Evolutionary conservation across 192 early-diverging fungal genomes (phyloP).

Genomic region (Coemansia sp.): DNA sequence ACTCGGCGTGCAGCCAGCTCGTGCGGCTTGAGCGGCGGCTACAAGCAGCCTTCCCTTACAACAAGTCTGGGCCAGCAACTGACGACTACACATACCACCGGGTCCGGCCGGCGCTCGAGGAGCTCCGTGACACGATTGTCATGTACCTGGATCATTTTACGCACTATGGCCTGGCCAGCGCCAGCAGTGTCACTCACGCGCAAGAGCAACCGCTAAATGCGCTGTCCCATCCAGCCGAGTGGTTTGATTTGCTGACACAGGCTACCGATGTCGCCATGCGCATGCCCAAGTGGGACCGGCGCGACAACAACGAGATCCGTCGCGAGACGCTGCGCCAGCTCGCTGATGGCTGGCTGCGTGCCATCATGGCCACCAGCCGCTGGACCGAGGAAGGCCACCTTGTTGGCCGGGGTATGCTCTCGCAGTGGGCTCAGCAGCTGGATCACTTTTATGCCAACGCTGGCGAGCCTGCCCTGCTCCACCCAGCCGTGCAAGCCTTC

Average conservation of each 20-base stretch:
- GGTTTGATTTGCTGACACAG: slow-evolving; percentile 82
- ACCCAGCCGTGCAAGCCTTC: slow-evolving; percentile 50
- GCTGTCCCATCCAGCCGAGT: slow-evolving; percentile 55
- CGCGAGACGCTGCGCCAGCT: slow-evolving; percentile 71
- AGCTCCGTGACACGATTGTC: slow-evolving; percentile 72
- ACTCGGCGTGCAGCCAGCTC: slow-evolving; percentile 70
- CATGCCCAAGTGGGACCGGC: slow-evolving; percentile 80
- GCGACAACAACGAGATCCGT: slow-evolving; percentile 68
- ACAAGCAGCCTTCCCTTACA: slow-evolving; percentile 85
- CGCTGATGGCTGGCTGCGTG: slow-evolving; percentile 74
- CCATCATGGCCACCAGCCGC: slow-evolving; percentile 71
- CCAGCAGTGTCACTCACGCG: slow-evolving; percentile 20
- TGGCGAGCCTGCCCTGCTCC: slow-evolving; percentile 42
- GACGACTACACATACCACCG: slow-evolving; percentile 93
- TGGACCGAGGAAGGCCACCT: slow-evolving; percentile 81
- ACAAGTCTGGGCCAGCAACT: slow-evolving; percentile 68
- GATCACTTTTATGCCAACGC: slow-evolving; percentile 28
- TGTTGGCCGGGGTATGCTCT: slow-evolving; percentile 75
- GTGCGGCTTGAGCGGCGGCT: slow-evolving; percentile 70
- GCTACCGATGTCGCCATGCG: slow-evolving; percentile 74
- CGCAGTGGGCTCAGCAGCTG: slow-evolving; percentile 74
- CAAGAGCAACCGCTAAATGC: slow-evolving; percentile 13
- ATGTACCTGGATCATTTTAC: slow-evolving; percentile 80
- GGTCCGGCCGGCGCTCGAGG: slow-evolving; percentile 73
- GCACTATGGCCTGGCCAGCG: slow-evolving; percentile 79